Evolutionary conservation across 768 basidiomycete species (phyloP).

Genomic region (Sutorius australiensis): DNA sequence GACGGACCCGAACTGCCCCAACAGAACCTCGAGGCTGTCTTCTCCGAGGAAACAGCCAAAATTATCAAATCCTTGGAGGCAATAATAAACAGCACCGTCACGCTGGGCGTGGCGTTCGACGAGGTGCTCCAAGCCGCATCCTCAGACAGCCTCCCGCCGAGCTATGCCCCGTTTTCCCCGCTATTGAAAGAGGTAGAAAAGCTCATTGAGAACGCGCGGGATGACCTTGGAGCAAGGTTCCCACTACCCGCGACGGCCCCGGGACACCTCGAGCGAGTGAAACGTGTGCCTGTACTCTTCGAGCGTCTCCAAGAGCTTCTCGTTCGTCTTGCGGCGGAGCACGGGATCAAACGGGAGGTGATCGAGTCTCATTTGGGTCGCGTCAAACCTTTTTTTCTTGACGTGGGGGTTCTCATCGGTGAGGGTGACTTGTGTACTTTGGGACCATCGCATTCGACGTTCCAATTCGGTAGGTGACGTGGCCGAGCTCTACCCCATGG

Average conservation of each 20-base stretch:
- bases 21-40: background rate
- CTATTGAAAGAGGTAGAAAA: background rate
- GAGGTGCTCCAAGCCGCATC: background rate
- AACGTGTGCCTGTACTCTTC: background rate
- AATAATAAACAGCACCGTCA: background rate
- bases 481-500: slow-evolving; percentile 12
- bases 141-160: background rate
- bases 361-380: slow-evolving; percentile 3
- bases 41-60: slow-evolving; percentile 2
- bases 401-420: slow-evolving; percentile 11
- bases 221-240: slow-evolving; percentile 5
- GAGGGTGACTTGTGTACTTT: background rate
- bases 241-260: slow-evolving; percentile 6
- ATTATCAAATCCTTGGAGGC: slow-evolving; percentile 4
- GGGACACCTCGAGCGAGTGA: slow-evolving; percentile 7
- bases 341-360: background rate
- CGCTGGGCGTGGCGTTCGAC: background rate
- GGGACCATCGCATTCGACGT: background rate
- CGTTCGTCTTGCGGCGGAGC: background rate
- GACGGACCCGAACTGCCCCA: background rate
- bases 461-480: slow-evolving; percentile 11
- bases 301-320: background rate
- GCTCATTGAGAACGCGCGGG: background rate
- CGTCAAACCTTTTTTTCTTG: background rate
- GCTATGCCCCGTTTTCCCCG: background rate